A percentile compares a stretch with the other conserved stretches of the same genome.
Conservation (phyloP, 1,284 basidiomycete species). For the Pyrrhoderma lamaoense region DNA sequence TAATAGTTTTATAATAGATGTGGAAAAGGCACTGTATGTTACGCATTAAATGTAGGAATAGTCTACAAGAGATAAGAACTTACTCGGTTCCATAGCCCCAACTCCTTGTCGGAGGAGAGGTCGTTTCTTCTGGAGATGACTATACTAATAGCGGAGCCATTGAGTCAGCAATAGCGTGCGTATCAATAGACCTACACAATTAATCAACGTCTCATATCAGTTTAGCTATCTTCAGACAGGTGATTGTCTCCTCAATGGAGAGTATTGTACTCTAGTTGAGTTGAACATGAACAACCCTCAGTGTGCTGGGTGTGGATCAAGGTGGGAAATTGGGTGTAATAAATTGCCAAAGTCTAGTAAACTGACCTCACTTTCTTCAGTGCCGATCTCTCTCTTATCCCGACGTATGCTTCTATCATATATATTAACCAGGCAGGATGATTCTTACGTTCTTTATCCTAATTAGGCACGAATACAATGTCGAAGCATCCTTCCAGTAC, state of each 20-base stretch:
- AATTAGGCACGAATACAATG: conserved; percentile 29
- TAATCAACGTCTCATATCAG: background rate
- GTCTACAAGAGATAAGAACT: conserved; percentile 2
- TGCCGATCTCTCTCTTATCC: conserved; percentile 39
- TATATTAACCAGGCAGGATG: background rate
- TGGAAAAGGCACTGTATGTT: conserved; percentile 32
- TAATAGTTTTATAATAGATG: conserved; percentile 22
- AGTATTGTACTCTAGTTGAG: conserved; percentile 36
- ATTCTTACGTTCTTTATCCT: background rate
- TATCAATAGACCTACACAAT: background rate
- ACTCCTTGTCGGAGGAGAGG: conserved; percentile 27
- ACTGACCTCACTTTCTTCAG: no score
- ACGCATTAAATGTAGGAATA: background rate
- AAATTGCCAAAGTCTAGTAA: background rate
- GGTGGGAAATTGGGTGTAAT: background rate
- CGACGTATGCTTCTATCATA: conserved; percentile 28
- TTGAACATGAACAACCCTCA: conserved; percentile 37
- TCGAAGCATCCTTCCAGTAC: conserved; percentile 26
- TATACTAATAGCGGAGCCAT: conserved; percentile 28
- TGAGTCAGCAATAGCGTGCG: conserved; percentile 30
- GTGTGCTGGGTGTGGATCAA: conserved; percentile 33
- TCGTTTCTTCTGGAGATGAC: conserved; percentile 29
- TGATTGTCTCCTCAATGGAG: conserved; percentile 35
- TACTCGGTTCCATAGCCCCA: conserved; percentile 24
- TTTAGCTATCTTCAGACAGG: conserved; percentile 24